phyloP scores from a whole-genome alignment of 495 filamentous ascomycete genomes.

The Cercophora newfieldiana region DNA sequence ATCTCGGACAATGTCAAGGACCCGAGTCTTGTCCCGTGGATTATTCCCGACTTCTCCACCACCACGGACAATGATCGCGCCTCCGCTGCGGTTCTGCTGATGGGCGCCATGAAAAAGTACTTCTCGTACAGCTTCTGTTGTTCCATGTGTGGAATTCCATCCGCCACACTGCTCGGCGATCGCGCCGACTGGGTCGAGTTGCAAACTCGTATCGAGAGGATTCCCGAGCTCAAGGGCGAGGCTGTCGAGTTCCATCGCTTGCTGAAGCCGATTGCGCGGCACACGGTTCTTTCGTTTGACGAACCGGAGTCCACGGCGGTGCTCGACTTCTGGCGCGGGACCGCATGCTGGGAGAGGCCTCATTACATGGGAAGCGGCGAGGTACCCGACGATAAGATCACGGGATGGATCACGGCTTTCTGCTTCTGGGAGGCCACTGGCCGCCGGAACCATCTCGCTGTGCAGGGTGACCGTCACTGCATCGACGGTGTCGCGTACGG shows the following conservation, averaged over 20 bases:
- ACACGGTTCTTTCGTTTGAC: slow-evolving; percentile 35
- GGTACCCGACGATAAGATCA: background rate
- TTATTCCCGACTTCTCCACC: slow-evolving; percentile 37
- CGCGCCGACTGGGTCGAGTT: slow-evolving; percentile 33
- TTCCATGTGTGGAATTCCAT: slow-evolving; percentile 33
- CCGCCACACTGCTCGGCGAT: slow-evolving; percentile 35
- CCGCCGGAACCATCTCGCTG: background rate
- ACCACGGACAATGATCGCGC: slow-evolving; percentile 28
- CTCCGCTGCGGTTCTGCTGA: slow-evolving; percentile 31
- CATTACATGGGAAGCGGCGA: background rate
- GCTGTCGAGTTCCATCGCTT: slow-evolving; percentile 22
- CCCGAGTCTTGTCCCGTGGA: slow-evolving; percentile 26
- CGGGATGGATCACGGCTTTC: slow-evolving; percentile 12
- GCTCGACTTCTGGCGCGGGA: slow-evolving; percentile 38
- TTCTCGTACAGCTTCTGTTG: slow-evolving; percentile 20
- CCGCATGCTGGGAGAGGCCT: background rate
- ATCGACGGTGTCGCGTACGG: slow-evolving; percentile 5
- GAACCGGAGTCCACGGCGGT: slow-evolving; percentile 31
- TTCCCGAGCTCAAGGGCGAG: slow-evolving; percentile 22
- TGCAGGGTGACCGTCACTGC: background rate
- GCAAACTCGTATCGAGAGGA: slow-evolving; percentile 17
- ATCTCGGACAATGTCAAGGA: slow-evolving; percentile 19
- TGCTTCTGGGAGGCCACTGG: slow-evolving; percentile 1
- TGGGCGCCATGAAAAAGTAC: slow-evolving; percentile 33
- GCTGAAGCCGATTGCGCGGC: slow-evolving; percentile 29